Evolutionary conservation across 1,284 basidiomycete species (phyloP), one percentile per base, ranked within the genome.

Genomic region (Apiotrichum sp.): DNA sequence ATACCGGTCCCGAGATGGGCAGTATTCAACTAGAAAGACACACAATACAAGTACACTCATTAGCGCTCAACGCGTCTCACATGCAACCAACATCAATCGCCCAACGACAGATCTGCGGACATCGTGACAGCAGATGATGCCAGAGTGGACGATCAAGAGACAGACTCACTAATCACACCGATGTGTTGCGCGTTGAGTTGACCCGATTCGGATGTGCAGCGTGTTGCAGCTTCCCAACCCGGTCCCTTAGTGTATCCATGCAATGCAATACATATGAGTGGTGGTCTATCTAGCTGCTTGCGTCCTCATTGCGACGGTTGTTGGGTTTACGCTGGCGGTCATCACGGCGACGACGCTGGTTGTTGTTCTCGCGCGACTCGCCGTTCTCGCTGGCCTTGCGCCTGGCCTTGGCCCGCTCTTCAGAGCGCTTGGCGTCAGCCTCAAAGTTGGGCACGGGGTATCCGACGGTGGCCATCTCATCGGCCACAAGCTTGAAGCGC

Each of bases 401-500:
- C 10, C 31, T 8, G 9, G 22, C 35, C 22, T 3, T 13, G 22
- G 33, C 14, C 7, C n/a, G 31, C n/a, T 33, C 35, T 14, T n/a
- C 36, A 13, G 13, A 4, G 13, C 41, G 6, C 11, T 35, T n/a
- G 9, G 10, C 14, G n/a, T 46, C 44, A 32, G 47, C 47, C 16
- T n/a, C 47, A 47, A 59, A 59, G 50, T 55, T 42, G 22, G 47
- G 39, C 14, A 31, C 16, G 16, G 10, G 55, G 65, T 84, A 81
- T 5, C 79, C 80, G 46, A 78, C 74, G 62, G 82, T 76, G 57
- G 74, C 66, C 83, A 90, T 82, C 76, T 92, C 90, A 53, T 86
- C 80, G 51, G 86, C 61, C 11, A 86, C 88, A 47, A 89, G 67
- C 42, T 78, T 74, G 74, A 82, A 84, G 50, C 90, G 82, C 31